These are phyloP conservation scores for Salix udensis DNA, from an alignment of 345 rosid genomes.

Conservation along the genomic window DNA sequence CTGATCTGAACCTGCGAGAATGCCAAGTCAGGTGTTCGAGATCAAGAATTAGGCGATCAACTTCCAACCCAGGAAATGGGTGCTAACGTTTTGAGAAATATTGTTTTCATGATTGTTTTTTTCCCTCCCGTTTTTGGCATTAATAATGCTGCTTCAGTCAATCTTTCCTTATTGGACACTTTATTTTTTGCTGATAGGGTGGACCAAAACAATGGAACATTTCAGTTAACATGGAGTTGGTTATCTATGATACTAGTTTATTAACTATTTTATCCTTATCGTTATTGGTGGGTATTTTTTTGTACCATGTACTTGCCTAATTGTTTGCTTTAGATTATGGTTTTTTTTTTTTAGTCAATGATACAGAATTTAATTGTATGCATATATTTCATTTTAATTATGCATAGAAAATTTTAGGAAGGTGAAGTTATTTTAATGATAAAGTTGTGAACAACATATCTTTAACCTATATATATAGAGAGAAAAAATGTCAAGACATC, in stretches of 20 bases:
- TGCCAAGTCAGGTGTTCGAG: slow-evolving; percentile 50
- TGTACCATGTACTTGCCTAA: too few species aligned
- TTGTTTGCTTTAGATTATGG: too few species aligned
- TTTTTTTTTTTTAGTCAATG: too few species aligned
- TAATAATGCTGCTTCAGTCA: background rate
- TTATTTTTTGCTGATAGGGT: background rate
- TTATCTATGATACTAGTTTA: background rate
- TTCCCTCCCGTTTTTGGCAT: background rate
- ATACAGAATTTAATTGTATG: too few species aligned
- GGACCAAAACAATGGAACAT: background rate
- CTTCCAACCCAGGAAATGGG: slow-evolving; percentile 44
- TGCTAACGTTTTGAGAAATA: slow-evolving; percentile 37
- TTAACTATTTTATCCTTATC: background rate
- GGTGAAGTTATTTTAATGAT: too few species aligned
- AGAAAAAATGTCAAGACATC: too few species aligned
- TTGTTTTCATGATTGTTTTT: background rate
- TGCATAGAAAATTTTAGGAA: too few species aligned
- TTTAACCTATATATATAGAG: too few species aligned
- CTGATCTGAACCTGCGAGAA: slow-evolving; percentile 28
- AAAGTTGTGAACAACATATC: too few species aligned
- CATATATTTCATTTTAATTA: too few species aligned
- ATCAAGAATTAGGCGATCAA: slow-evolving; percentile 46
- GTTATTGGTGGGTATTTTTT: background rate
- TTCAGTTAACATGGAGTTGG: background rate
- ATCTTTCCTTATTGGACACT: background rate